Percentiles rank a stretch among this genome's conserved stretches.
Evolutionary conservation across 495 filamentous ascomycete species (phyloP).

Genomic region (Melanomma pulvis-pyrius): DNA sequence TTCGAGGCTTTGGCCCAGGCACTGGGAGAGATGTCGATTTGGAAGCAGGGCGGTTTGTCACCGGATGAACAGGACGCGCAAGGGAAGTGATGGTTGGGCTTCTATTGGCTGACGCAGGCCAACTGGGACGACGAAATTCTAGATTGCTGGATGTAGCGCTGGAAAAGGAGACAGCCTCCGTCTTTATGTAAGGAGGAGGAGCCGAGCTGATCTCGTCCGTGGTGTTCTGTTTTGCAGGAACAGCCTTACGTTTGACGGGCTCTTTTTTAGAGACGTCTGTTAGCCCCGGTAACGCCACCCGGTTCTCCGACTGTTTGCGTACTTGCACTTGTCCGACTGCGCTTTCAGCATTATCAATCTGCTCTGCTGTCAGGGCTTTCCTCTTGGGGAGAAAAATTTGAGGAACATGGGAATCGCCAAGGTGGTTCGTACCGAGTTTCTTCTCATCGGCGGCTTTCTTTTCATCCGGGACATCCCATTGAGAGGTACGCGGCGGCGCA

Average conservation of each 20-base stretch:
- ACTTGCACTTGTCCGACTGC: slow-evolving; percentile 21
- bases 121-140: slow-evolving; percentile 41
- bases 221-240: slow-evolving; percentile 1
- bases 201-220: not conserved
- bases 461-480: slow-evolving; percentile 23
- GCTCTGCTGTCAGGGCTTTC: slow-evolving; percentile 46
- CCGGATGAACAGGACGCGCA: slow-evolving; percentile 28
- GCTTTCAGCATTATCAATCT: slow-evolving; percentile 38
- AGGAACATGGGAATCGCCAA: slow-evolving; percentile 34
- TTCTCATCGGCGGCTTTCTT: slow-evolving; percentile 35
- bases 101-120: slow-evolving; percentile 40
- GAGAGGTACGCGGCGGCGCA: slow-evolving; percentile 23
- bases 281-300: slow-evolving; percentile 33
- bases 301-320: slow-evolving; percentile 19
- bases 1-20: slow-evolving; percentile 32
- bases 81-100: slow-evolving; percentile 38
- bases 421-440: slow-evolving; percentile 33
- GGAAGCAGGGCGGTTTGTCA: slow-evolving; percentile 16
- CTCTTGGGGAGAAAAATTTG: slow-evolving; percentile 45
- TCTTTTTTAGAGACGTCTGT: slow-evolving; percentile 11
- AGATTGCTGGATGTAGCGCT: not conserved
- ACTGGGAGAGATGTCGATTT: slow-evolving; percentile 34
- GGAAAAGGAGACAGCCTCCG: not conserved
- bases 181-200: not conserved
- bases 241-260: slow-evolving; percentile 22